Evolutionary conservation across 352 stramenopile genomes (phyloP), one percentile per base, ranked within the genome.

Genomic region (Chrysophaeum taylorii): DNA sequence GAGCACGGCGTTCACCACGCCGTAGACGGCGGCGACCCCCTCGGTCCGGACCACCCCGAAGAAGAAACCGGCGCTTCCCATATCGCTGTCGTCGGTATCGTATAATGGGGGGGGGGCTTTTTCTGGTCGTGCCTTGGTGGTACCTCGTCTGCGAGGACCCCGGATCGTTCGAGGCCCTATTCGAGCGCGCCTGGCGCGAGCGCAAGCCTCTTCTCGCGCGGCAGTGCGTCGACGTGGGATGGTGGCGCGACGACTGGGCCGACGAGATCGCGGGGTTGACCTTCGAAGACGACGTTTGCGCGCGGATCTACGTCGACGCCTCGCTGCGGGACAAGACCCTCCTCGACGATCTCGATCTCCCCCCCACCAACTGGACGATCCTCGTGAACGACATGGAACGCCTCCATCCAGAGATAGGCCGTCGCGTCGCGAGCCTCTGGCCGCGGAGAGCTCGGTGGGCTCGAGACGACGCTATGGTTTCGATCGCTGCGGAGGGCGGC

Each of bases 1-100:
- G 72, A 97, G 84, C 72, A 97, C 93, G 29, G 91, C 89, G 79
- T 96, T 96, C 70, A 96, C 93, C 21, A 94, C 68, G 39, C 88
- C 87, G 69, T 93, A 94, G 64, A 94, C 74, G 43, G 90, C 69
- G 1, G 83, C 84, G n/a, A n/a, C n/a, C n/a, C n/a, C n/a, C n/a
- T n/a, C n/a, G n/a, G n/a, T n/a, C n/a, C n/a, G n/a, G n/a, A n/a
- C n/a, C n/a, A n/a, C n/a, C n/a, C n/a, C n/a, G n/a, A n/a, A n/a
- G n/a, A n/a, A n/a, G n/a, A n/a, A n/a, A n/a, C n/a, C n/a, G n/a
- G n/a, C n/a, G n/a, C n/a, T n/a, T n/a, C n/a, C n/a, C n/a, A n/a
- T n/a, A n/a, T n/a, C n/a, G n/a, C n/a, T n/a, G n/a, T n/a, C n/a
- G n/a, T n/a, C n/a, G n/a, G n/a, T n/a, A n/a, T n/a, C n/a, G n/a